Base-by-base conservation (phyloP, 2,329 filamentous ascomycete species). In the Arthrobotrys megalospora region DNA sequence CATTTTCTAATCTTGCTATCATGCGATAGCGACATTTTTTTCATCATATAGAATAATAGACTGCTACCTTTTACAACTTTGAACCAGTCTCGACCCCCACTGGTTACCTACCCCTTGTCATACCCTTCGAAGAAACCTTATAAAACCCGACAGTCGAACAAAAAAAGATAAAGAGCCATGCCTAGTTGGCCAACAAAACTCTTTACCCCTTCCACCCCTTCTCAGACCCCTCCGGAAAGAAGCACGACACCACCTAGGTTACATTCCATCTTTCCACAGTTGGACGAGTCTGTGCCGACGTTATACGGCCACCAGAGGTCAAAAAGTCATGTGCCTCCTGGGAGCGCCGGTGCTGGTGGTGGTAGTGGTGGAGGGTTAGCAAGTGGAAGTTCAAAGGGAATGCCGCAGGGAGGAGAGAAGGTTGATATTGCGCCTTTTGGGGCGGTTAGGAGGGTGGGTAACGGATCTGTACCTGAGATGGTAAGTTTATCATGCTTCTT, bases 401-500 rank as follows among this genome's bases (percentile, higher is more conserved):
- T 43, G 80, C 81, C 48, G 80, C 53, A 50, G 72, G 80, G 50
- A 53, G 82, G 82, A 10, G 82, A 82, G 32, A 81, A 82, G 43
- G 82, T 81, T 16, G 82, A 82, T 66, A 72, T 84, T 69, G 72
- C 84, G 78, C 81, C 84, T 65, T 82, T 81, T 66, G 79, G 83
- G 50, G 84, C 84, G 38, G 80, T 81, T 63, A 85, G 83, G 79
- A 85, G 85, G 73, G 84, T 85, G 81, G 83, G 86, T 81, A 83
- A 82, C 67, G 55, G 73, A 65, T 58, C 80, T 24, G 82, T 81
- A 45, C 80, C 82, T 67, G 83, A 84, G n/a, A 83, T 85, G 19
- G 86, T 87, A 80, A 89, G 87, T 80, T 89, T 93, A 80, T 89
- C 91, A 28, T 38, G 3, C 82, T 86, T 24, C 45, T 14, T 21